Evolutionary conservation across 192 early-diverging fungal species (phyloP), one percentile per base, ranked within the genome.

Genomic region (Mortierella antarctica): DNA sequence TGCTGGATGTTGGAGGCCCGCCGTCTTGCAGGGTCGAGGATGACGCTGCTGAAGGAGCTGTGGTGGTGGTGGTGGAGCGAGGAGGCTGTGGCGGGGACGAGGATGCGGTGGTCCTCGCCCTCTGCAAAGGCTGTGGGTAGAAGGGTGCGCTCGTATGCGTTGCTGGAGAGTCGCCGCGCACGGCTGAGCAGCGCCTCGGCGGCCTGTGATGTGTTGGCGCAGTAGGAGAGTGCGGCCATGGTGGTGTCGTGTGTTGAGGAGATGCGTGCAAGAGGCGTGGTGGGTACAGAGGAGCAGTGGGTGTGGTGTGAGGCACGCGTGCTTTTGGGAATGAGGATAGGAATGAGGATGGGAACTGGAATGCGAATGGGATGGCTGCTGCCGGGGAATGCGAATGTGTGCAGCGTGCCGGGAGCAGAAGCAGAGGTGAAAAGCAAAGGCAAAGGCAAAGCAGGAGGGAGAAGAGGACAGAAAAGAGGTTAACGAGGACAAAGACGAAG

Each of bases 161-260:
- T 78, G 51, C 48, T 70, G 47, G 74, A 78, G 56, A 78, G 67
- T 50, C 67, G 45, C 15, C 74, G 62, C 47, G 74, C 74, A 21
- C 74, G 67, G 50, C 50, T 70, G 40, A 78, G 62, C 23, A 78
- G 17, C 48, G 67, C 67, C 39, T 78, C 74, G 40, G 67, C 74
- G 21, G 57, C 50, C 5, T 64, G 61, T 54, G 74, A 78, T 11
- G 73, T 17, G 13, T 59, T 54, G 49, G 64, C 55, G 7, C 56
- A 65, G 42, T 53, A 46, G 11, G 67, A 70, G 12, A 61, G 58
- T 0, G 68, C 40, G 10, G 68, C n/a, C 58, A 70, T 70, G 52
- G 52, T 42, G 52, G 18, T n/a, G 17, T 21, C 47, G 51, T 53
- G 21, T 53, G 31, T 3, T 31, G 31, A 3, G 31, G 31, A 31